Evolutionary conservation across 352 stramenopile species (phyloP).

Genomic region (Globisporangium ultimum): DNA sequence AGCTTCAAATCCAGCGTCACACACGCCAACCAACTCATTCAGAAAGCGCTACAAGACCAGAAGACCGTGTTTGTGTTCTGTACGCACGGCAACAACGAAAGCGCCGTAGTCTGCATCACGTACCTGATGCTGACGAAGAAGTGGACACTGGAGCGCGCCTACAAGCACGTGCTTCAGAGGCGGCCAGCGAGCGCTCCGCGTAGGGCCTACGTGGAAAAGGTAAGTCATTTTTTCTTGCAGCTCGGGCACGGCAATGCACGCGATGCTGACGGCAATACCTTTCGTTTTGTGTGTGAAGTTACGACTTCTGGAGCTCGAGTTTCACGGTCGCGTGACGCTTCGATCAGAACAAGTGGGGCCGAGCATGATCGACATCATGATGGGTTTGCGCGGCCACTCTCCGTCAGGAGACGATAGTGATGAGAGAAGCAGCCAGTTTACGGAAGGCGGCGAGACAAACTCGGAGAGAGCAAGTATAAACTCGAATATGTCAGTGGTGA

Average conservation of each 20-base stretch:
- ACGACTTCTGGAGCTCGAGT: slow-evolving; percentile 45
- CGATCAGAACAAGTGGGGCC: slow-evolving; percentile 55
- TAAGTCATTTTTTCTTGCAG: slow-evolving; percentile 10
- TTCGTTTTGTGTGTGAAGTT: slow-evolving; percentile 28
- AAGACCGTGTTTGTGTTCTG: slow-evolving; percentile 70
- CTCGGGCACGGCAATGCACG: no score
- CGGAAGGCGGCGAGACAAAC: slow-evolving; percentile 33
- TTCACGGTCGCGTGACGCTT: slow-evolving; percentile 58
- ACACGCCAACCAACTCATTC: slow-evolving; percentile 46
- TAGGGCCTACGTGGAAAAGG: slow-evolving; percentile 67
- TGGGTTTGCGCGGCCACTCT: slow-evolving; percentile 45
- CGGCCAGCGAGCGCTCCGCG: slow-evolving; percentile 54
- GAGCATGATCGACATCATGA: slow-evolving; percentile 78
- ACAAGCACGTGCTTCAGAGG: slow-evolving; percentile 57
- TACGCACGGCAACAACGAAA: slow-evolving; percentile 71
- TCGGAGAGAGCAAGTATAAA: slow-evolving; percentile 54
- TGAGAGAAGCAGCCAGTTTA: slow-evolving; percentile 43
- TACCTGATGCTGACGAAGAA: slow-evolving; percentile 57
- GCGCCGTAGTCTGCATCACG: slow-evolving; percentile 61
- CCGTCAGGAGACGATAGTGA: slow-evolving; percentile 29
- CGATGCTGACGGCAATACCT: background rate
- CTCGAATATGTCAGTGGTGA: slow-evolving; percentile 58
- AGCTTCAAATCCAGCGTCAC: slow-evolving; percentile 43
- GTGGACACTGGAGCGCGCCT: slow-evolving; percentile 61
- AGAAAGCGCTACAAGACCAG: slow-evolving; percentile 25